phyloP scores from a whole-genome alignment of 306 rosid genomes.

The Medicago lupulina region DNA sequence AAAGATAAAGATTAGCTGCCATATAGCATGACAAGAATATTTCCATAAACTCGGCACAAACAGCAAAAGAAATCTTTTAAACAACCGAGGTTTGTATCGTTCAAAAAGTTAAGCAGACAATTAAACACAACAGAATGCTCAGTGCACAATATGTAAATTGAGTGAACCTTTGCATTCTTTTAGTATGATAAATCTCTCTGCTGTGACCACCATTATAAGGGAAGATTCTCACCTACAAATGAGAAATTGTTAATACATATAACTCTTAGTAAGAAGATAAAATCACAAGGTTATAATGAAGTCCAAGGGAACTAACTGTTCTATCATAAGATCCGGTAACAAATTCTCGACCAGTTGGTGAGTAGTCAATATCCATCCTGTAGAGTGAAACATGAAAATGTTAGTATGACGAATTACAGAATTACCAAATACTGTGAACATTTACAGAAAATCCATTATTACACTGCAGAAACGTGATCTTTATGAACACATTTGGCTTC shows the following conservation, averaged over 20 bases:
- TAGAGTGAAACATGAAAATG: slow-evolving; percentile 31
- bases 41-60: slow-evolving; percentile 4
- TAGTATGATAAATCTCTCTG: slow-evolving; percentile 88
- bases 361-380: slow-evolving; percentile 95
- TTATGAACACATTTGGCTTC: slow-evolving; percentile 89
- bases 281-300: slow-evolving; percentile 12
- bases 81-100: neutral
- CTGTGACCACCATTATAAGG: slow-evolving; percentile 92
- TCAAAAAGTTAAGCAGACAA: neutral
- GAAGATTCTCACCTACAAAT: slow-evolving; percentile 78
- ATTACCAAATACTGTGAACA: slow-evolving; percentile 6
- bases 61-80: neutral
- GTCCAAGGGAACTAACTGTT: slow-evolving; percentile 70
- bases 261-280: neutral
- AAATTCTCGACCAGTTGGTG: slow-evolving; percentile 98
- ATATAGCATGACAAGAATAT: slow-evolving; percentile 2
- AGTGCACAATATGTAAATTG: slow-evolving; percentile 18
- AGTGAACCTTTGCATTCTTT: slow-evolving; percentile 92
- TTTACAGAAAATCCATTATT: slow-evolving; percentile 43
- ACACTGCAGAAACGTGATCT: slow-evolving; percentile 98
- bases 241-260: neutral
- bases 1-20: slow-evolving; percentile 4
- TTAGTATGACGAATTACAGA: neutral
- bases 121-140: slow-evolving; percentile 29
- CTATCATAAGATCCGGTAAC: slow-evolving; percentile 98